Evolutionary conservation across 257 asterid genomes (phyloP).

Genomic region (Gentiana dahurica): DNA sequence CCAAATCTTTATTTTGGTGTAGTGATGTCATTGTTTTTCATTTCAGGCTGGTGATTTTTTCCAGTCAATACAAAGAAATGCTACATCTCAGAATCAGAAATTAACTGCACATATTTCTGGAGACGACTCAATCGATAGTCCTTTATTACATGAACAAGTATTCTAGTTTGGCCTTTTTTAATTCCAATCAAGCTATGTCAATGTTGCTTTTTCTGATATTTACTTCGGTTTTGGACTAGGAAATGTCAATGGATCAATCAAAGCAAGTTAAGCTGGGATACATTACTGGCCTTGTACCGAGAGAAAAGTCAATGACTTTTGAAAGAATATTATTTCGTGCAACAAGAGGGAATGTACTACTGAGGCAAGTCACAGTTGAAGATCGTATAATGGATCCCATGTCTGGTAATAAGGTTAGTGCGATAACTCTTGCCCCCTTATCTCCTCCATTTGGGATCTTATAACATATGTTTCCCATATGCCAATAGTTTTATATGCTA

Average conservation of each 20-base stretch:
- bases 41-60: conserved; percentile 54
- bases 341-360: conserved; percentile 60
- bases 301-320: conserved; percentile 46
- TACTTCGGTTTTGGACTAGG: conserved; percentile 20
- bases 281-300: conserved; percentile 53
- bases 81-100: conserved; percentile 37
- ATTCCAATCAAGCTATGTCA: background rate
- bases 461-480: background rate
- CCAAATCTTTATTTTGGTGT: background rate
- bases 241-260: conserved; percentile 36
- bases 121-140: conserved; percentile 51
- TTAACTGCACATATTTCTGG: conserved; percentile 24
- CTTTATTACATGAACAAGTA: conserved; percentile 55
- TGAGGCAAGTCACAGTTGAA: conserved; percentile 40
- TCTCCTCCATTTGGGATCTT: background rate
- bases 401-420: conserved; percentile 43
- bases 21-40: conserved; percentile 7
- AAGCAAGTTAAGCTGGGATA: conserved; percentile 51
- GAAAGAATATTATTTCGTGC: conserved; percentile 58
- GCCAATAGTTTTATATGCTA: background rate
- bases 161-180: conserved; percentile 7
- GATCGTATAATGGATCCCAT: conserved; percentile 47
- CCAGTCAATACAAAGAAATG: conserved; percentile 47
- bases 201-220: background rate
- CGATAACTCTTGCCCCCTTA: background rate